A percentile compares a stretch with the other conserved stretches of the same genome.
These are phyloP conservation scores for Malus asiatica DNA, from an alignment of 306 rosid genomes.

Conservation along the genomic window DNA sequence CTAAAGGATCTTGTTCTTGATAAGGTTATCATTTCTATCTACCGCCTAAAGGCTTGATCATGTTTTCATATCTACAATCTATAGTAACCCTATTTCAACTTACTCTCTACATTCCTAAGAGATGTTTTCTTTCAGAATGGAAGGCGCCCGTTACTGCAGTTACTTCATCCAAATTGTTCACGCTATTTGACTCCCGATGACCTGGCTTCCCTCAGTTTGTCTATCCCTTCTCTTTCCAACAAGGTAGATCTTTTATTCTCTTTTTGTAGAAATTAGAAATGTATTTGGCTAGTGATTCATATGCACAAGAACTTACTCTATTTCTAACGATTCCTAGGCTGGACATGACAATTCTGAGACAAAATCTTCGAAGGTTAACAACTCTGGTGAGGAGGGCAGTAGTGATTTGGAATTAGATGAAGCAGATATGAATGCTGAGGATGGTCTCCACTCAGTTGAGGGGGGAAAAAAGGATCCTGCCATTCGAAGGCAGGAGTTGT, in stretches of 20 bases:
- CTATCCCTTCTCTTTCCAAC: conserved; percentile 62
- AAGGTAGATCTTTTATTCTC: conserved; percentile 44
- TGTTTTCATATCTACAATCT: not conserved
- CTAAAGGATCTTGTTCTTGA: conserved; percentile 72
- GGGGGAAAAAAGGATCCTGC: conserved; percentile 87
- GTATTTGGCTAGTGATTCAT: not conserved
- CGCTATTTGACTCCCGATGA: conserved; percentile 83
- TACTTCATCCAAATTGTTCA: conserved; percentile 74
- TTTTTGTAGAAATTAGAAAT: conserved; percentile 1
- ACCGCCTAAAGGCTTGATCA: not conserved
- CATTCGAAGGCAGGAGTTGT: conserved; percentile 79
- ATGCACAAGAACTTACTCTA: conserved; percentile 14
- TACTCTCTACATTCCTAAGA: conserved; percentile 1
- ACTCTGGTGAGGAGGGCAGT: conserved; percentile 34
- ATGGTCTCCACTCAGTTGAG: conserved; percentile 42
- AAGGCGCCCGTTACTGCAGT: conserved; percentile 65
- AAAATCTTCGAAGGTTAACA: conserved; percentile 30
- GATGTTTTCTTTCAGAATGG: conserved; percentile 54
- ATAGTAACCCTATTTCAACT: not conserved
- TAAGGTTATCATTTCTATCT: conserved; percentile 45
- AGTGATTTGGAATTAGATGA: conserved; percentile 32
- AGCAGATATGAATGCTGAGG: conserved; percentile 28
- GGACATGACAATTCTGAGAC: conserved; percentile 36
- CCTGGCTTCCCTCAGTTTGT: conserved; percentile 54
- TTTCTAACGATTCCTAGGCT: conserved; percentile 27